Percentiles rank a stretch among this genome's conserved stretches.
Evolutionary conservation across 2,329 filamentous ascomycete species (phyloP).

Genomic region (Fusarium graminum): DNA sequence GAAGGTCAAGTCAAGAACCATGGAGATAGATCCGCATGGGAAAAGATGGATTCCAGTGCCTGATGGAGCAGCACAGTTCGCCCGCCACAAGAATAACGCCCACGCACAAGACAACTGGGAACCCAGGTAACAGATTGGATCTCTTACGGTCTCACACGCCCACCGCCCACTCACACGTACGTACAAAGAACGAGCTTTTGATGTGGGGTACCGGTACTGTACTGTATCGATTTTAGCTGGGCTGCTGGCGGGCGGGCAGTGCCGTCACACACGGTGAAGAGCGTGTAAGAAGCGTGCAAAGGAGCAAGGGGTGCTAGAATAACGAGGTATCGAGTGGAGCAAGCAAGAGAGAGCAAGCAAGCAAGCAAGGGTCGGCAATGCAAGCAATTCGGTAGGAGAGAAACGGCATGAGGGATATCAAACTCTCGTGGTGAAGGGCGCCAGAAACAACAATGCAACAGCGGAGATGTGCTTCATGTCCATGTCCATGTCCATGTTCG

Average conservation of each 20-base stretch:
- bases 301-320: slow-evolving; percentile 30
- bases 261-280: slow-evolving; percentile 47
- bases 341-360: slow-evolving; percentile 42
- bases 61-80: slow-evolving; percentile 39
- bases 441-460: slow-evolving; percentile 25
- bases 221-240: slow-evolving; percentile 43
- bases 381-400: slow-evolving; percentile 39
- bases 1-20: slow-evolving; percentile 40
- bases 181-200: slow-evolving; percentile 43
- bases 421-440: slow-evolving; percentile 4
- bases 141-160: slow-evolving; percentile 30
- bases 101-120: slow-evolving; percentile 33
- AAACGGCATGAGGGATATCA: slow-evolving; percentile 15
- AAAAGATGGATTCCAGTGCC: slow-evolving; percentile 50
- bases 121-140: slow-evolving; percentile 27
- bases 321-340: slow-evolving; percentile 37
- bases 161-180: slow-evolving; percentile 46
- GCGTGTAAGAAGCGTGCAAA: slow-evolving; percentile 40
- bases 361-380: slow-evolving; percentile 45
- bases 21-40: slow-evolving; percentile 46
- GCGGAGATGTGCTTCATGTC: not conserved
- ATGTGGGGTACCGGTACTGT: slow-evolving; percentile 44
- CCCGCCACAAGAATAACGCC: slow-evolving; percentile 49
- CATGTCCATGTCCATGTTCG: slow-evolving; percentile 4
- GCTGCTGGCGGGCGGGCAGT: slow-evolving; percentile 42